Evolutionary conservation across 2,329 filamentous ascomycete genomes (phyloP), one percentile per base, ranked within the genome.

Genomic region (Camptophora hylomeconis): DNA sequence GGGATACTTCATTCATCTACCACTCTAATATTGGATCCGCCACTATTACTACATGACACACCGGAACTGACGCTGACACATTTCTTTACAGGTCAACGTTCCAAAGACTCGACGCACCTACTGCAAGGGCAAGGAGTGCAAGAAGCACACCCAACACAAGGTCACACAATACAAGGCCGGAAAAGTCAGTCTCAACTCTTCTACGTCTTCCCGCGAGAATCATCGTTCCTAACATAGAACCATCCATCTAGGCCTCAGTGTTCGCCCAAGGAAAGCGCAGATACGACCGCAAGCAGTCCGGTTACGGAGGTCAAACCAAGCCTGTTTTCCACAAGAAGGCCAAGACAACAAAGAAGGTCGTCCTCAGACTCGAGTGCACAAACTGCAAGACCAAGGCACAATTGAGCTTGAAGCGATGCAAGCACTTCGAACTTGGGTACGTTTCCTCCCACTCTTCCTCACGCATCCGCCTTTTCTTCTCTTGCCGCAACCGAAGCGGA

Each of bases 311-410:
- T 86, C 89, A 98, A 73, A 98, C 89, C 57, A 98, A 98, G 73
- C 89, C 92, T 53, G 86, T 98, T 58, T 98, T 95, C 81, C 89
- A 95, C 82, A 98, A 95, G 80, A 95, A 94, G 73, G 89, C 89
- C 50, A 98, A 98, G 81, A 98, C 89, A 51, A 98, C 89, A 61
- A 98, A 98, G 82, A 98, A 98, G 80, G 80, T 98, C 54, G 92
- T 98, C 56, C 71, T 98, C 65, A 78, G 89, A 71, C 69, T 98
- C 65, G 89, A 98, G 67, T 98, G 89, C 74, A 87, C 83, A 58
- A 63, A 68, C 51, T 98, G 89, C 83, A 45, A 45, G 80, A 78
- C 83, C 62, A 95, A 94, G 80, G 77, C 76, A 65, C 84, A 98
- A 72, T 74, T 98, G 58, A 75, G 89, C 51, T 72, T 98, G 65